Evolutionary conservation across 1,139 yeast species (phyloP).

Genomic region (Hyphopichia burtonii): DNA sequence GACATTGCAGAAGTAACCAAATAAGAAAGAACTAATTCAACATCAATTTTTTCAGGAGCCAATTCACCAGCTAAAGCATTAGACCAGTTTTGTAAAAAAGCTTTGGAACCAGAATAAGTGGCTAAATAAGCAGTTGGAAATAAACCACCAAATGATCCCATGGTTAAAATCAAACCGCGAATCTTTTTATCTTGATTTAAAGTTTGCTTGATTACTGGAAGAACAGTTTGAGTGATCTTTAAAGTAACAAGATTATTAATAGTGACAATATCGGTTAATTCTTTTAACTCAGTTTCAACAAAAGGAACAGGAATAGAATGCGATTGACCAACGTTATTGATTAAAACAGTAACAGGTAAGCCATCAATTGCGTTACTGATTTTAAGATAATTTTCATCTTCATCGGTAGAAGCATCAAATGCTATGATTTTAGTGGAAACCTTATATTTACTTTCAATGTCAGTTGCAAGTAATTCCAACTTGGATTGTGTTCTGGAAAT

Average conservation of each 20-base stretch:
- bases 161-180: constrained; percentile 78
- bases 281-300: constrained; percentile 70
- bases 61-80: constrained; percentile 87
- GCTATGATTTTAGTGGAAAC: constrained; percentile 70
- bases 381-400: constrained; percentile 50
- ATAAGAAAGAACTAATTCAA: constrained; percentile 83
- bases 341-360: constrained; percentile 66
- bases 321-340: constrained; percentile 93
- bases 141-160: constrained; percentile 97
- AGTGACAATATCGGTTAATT: constrained; percentile 75
- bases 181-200: constrained; percentile 35
- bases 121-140: constrained; percentile 92
- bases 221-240: constrained; percentile 72
- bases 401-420: constrained; percentile 71
- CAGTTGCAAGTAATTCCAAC: constrained; percentile 64
- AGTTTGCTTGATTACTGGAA: constrained; percentile 64
- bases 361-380: constrained; percentile 43
- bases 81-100: constrained; percentile 92
- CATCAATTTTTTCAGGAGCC: constrained; percentile 67
- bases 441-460: constrained; percentile 56
- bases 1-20: constrained; percentile 96
- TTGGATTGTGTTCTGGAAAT: constrained; percentile 84
- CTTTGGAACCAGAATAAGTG: constrained; percentile 94
- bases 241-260: constrained; percentile 85
- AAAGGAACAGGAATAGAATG: constrained; percentile 96